Evolutionary conservation across 2,329 filamentous ascomycete species (phyloP), one percentile per base, ranked within the genome.

Genomic region (Ceratocystis diversiconidia): DNA sequence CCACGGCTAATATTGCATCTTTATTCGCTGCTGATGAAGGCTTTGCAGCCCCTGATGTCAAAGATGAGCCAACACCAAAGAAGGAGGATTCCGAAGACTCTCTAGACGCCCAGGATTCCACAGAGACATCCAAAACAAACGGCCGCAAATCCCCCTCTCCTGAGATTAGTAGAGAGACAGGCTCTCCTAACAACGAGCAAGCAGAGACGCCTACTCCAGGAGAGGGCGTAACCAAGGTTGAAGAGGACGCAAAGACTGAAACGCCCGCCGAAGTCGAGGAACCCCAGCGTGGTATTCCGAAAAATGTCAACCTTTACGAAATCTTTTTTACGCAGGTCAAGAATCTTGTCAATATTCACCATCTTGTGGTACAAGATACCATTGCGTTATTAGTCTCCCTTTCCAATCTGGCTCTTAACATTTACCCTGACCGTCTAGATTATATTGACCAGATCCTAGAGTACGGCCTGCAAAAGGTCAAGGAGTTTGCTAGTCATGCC

Each of bases 281-380:
- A 19, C 50, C 57, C 3, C 67, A 70, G 61, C 61, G 69, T 12
- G 78, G 83, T 22, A 89, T 90, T 69, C 86, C 87, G 0, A 82
- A 86, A 63, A 87, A 90, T 71, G 85, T 96, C 66, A 92, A 90
- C 75, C 83, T 99, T 28, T 97, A 97, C 74, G 92, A 97, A 75
- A 90, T 97, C 67, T 99, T 97, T 80, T 95, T 97, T 72, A 87
- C 91, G 63, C 94, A 97, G 75, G 94, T 97, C 68, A 88, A 95
- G 73, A 92, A 92, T 72, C 79, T 99, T 63, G 92, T 97, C 68
- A 92, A 91, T 75, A 89, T 89, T 63, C 90, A 96, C 72, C 87
- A 90, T 70, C 80, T 99, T 63, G 88, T 92, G 0, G 92, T 99
- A 69, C 91, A 95, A 74, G 95, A 99, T 73, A 95, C 89, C 19